Conservation (phyloP, 495 filamentous ascomycete genomes). For the Neurospora sp. region DNA sequence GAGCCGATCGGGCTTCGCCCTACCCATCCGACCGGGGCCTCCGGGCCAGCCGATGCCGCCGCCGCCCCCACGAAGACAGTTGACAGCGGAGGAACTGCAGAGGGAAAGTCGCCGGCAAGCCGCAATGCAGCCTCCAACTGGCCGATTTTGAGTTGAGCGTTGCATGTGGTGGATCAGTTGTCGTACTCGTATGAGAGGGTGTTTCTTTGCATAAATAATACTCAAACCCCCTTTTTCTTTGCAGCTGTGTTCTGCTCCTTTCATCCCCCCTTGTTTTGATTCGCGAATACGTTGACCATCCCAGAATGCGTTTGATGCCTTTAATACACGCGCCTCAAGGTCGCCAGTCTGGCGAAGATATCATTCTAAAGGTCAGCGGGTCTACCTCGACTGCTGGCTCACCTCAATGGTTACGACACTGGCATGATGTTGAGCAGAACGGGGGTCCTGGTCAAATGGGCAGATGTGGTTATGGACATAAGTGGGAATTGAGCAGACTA, state of each 20-base stretch:
- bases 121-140: constrained; percentile 28
- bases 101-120: constrained; percentile 22
- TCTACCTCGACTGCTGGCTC: not conserved
- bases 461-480: not conserved
- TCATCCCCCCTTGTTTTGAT: not conserved
- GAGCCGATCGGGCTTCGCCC: constrained; percentile 21
- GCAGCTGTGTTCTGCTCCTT: not conserved
- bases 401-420: not conserved
- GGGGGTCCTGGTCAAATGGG: not conserved
- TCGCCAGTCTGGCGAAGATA: not conserved
- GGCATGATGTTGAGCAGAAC: not conserved
- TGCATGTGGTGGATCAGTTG: not conserved
- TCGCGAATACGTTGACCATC: not conserved
- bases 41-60: constrained; percentile 33
- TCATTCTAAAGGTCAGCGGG: not conserved
- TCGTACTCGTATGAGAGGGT: constrained; percentile 9
- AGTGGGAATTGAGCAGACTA: not conserved
- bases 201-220: constrained; percentile 17
- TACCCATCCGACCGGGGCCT: constrained; percentile 39
- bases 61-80: constrained; percentile 35
- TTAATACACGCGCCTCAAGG: not conserved
- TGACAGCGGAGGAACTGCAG: constrained; percentile 8
- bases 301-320: not conserved
- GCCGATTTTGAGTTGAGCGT: constrained; percentile 10
- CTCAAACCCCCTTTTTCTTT: constrained; percentile 1